Evolutionary conservation across 805 yeast genomes (phyloP), one percentile per base, ranked within the genome.

Genomic region (Candida chilensis): DNA sequence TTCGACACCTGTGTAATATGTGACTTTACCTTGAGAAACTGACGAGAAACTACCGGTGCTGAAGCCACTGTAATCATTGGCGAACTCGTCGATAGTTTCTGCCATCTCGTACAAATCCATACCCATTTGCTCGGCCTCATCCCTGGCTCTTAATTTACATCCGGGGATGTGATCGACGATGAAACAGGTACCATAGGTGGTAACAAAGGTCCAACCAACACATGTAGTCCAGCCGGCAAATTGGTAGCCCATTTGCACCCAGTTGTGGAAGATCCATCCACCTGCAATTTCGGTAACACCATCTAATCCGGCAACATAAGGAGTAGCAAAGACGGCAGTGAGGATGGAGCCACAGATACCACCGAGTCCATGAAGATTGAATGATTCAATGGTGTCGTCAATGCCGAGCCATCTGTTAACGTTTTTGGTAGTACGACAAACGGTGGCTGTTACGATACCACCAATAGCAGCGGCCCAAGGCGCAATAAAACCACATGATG

Each of bases 121-220:
- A 19, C 76, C 77, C 60, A 63, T 52, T 25, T 57, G 63, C 45
- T 71, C 76, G 15, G 52, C 71, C 38, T 61, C 72, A 13, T 50
- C 60, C 14, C 50, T 27, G 5, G 62, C 68, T 44, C 69, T 62
- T 39, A 71, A 47, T 33, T 61, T 50, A 31, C 58, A 48, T 4
- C 75, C 75, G 8, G 78, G 78, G 29, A 69, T 67, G 32, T 57
- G 49, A 41, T 72, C 71, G 27, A 72, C 64, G 12, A 62, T 38
- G 37, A 61, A 65, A 37, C 71, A 64, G 32, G 69, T 54, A 1
- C 54, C 42, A 32, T 56, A 44, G 0, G 75, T 67, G 32, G 59
- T 56, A 14, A 53, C 54, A 17, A 50, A 47, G 9, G 74, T 58
- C 76, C 76, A 71, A 2, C 54, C 57, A 4, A 50, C 40, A 32